Conservation (phyloP, 768 basidiomycete species). For the Mycena belliarum region DNA sequence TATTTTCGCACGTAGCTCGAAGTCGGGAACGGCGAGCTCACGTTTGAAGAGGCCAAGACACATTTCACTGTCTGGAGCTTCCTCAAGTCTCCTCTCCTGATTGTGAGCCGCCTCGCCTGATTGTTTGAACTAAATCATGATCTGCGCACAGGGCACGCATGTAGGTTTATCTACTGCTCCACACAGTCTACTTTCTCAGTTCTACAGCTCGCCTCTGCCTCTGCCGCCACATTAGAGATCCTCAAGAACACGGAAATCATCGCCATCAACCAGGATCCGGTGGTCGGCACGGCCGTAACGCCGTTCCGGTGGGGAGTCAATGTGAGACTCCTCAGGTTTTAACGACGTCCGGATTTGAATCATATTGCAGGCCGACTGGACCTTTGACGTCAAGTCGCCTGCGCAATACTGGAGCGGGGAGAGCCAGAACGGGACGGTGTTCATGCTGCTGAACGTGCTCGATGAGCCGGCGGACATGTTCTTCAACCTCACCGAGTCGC, state of each 20-base stretch:
- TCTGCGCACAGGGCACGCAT: constrained; percentile 34
- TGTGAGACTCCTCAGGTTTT: too few species aligned
- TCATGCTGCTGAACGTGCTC: constrained; percentile 68
- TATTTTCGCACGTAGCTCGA: constrained; percentile 43
- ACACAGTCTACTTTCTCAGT: background rate
- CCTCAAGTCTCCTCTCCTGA: constrained; percentile 67
- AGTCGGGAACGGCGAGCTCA: constrained; percentile 63
- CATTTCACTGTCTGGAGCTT: constrained; percentile 77
- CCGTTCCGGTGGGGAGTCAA: constrained; percentile 74
- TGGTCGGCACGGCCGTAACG: constrained; percentile 57
- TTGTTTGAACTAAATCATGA: background rate
- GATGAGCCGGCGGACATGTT: constrained; percentile 56
- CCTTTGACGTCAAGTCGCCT: constrained; percentile 47
- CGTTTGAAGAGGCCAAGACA: constrained; percentile 63
- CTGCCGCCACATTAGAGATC: constrained; percentile 51
- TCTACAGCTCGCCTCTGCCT: constrained; percentile 48
- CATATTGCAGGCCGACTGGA: constrained; percentile 43
- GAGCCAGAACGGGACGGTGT: constrained; percentile 61
- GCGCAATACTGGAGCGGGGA: constrained; percentile 75
- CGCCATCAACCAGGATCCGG: constrained; percentile 69
- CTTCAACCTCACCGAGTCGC: constrained; percentile 68
- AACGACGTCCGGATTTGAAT: too few species aligned
- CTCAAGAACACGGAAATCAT: constrained; percentile 66
- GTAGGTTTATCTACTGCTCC: constrained; percentile 18
- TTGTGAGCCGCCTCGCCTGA: constrained; percentile 31